A percentile compares a stretch with the other conserved stretches of the same genome.
Conservation (phyloP, 1,139 yeast genomes). For the Pichia sp. region DNA sequence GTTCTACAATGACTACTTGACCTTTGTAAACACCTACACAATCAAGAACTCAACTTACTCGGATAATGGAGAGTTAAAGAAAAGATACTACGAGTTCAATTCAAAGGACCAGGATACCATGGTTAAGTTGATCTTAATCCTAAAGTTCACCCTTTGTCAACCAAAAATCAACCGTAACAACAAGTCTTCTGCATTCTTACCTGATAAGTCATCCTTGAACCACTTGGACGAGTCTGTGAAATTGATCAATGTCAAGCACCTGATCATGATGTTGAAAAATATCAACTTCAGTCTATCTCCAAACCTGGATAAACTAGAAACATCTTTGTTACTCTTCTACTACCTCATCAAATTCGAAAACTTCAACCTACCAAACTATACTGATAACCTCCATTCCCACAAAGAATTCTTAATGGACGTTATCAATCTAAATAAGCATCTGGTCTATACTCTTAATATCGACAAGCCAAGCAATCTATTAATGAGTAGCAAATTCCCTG, state of each 20-base stretch:
- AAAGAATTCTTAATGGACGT: constrained; percentile 25
- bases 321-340: constrained; percentile 28
- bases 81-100: constrained; percentile 43
- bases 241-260: constrained; percentile 29
- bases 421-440: constrained; percentile 21
- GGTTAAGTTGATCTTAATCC: constrained; percentile 36
- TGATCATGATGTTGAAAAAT: constrained; percentile 27
- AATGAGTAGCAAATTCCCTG: constrained; percentile 11
- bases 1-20: constrained; percentile 55
- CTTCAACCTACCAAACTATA: constrained; percentile 20
- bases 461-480: constrained; percentile 18
- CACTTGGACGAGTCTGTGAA: constrained; percentile 33
- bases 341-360: constrained; percentile 31
- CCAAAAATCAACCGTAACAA: constrained; percentile 22
- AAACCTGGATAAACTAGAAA: constrained; percentile 31
- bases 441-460: constrained; percentile 21
- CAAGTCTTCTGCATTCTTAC: constrained; percentile 21
- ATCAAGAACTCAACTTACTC: constrained; percentile 46
- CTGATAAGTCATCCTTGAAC: constrained; percentile 26
- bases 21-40: constrained; percentile 52
- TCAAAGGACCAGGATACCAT: constrained; percentile 49
- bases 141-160: constrained; percentile 33
- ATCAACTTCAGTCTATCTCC: constrained; percentile 29
- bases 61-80: constrained; percentile 30
- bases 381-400: constrained; percentile 16